Conservation (phyloP, 805 yeast species). For the Yarrowia divulgata region DNA sequence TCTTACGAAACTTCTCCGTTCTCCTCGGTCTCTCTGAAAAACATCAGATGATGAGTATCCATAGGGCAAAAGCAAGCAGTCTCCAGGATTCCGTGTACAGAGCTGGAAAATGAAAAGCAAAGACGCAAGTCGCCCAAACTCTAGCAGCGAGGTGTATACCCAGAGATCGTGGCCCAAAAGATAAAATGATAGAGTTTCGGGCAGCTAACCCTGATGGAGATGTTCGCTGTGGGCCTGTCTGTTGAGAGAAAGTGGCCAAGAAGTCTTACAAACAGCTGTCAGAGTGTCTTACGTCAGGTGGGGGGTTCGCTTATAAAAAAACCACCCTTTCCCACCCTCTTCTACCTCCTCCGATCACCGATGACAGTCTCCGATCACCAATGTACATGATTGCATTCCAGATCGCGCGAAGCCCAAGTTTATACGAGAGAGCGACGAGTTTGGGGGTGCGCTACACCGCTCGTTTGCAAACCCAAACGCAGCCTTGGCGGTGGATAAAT, state of each 20-base stretch:
- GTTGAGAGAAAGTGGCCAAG: too few relatives aligned
- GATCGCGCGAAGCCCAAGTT: slow-evolving; percentile 8
- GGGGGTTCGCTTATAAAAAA: too few relatives aligned
- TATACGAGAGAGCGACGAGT: not conserved
- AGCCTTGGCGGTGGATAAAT: not conserved
- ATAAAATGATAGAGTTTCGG: slow-evolving; percentile 25
- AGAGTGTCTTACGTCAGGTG: too few relatives aligned
- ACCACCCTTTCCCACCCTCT: too few relatives aligned
- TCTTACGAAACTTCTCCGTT: too few relatives aligned
- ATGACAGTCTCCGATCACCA: not conserved
- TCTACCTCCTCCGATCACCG: not conserved
- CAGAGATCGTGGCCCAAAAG: slow-evolving; percentile 10
- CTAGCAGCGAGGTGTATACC: too few relatives aligned
- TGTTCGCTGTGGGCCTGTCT: not conserved
- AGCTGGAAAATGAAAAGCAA: not conserved
- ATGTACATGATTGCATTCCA: slow-evolving; percentile 8
- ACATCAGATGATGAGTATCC: too few relatives aligned
- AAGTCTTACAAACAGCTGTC: too few relatives aligned
- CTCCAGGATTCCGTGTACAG: too few relatives aligned
- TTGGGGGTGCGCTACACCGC: too few relatives aligned
- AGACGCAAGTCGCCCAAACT: not conserved
- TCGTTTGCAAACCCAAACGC: not conserved
- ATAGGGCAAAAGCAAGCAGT: not conserved
- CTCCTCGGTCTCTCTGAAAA: too few relatives aligned
- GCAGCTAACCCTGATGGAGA: slow-evolving; percentile 31